These are phyloP conservation scores for Penicillium freii DNA, from an alignment of 2,329 filamentous ascomycete species.

Conservation along the genomic window DNA sequence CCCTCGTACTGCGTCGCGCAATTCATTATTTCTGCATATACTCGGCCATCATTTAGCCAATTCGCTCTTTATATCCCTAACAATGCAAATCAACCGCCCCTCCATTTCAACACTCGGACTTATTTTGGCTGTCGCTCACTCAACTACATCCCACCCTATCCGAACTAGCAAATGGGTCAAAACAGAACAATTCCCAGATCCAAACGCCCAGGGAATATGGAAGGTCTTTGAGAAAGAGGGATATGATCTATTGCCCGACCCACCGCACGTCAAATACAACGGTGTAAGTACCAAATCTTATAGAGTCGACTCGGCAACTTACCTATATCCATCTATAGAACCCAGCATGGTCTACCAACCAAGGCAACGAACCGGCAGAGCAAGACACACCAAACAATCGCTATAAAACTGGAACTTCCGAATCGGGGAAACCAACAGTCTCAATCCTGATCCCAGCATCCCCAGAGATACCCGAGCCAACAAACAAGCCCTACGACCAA, in stretches of 20 bases:
- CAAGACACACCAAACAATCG: neutral
- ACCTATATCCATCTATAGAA: neutral
- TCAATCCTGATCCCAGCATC: conserved; percentile 15
- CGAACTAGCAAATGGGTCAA: conserved; percentile 12
- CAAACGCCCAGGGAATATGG: conserved; percentile 2
- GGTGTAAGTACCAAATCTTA: conserved; percentile 6
- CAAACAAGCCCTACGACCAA: neutral
- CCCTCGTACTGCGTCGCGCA: neutral
- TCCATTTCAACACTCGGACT: conserved; percentile 5
- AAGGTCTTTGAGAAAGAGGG: conserved; percentile 7
- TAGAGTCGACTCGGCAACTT: neutral
- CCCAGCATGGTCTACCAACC: conserved; percentile 1
- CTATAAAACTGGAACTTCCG: conserved; percentile 2
- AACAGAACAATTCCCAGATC: conserved; percentile 1
- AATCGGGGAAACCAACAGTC: conserved; percentile 8
- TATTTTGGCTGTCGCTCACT: conserved; percentile 9
- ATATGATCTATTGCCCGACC: neutral
- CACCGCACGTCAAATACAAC: conserved; percentile 1
- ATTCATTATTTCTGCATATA: neutral
- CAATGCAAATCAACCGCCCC: neutral
- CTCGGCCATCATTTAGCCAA: neutral
- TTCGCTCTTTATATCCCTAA: neutral
- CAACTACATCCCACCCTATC: conserved; percentile 16
- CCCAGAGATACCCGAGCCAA: neutral
- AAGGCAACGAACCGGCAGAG: neutral